phyloP scores from a whole-genome alignment of 495 filamentous ascomycete genomes.

The Podospora didyma region DNA sequence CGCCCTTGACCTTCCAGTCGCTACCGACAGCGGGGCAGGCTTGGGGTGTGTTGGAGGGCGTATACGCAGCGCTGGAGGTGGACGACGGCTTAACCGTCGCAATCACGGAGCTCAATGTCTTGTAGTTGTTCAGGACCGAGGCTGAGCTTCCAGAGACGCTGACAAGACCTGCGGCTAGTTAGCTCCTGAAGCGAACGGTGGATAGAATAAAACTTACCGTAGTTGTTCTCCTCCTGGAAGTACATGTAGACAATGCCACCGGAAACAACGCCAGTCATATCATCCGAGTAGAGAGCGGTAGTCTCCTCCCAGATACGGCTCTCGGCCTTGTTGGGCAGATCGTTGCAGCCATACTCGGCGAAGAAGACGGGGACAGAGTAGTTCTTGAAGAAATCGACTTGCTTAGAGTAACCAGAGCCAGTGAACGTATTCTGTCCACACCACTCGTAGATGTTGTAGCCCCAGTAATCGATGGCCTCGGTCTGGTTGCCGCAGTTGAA shows the following conservation, averaged over 20 bases:
- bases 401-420: constrained; percentile 70
- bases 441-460: constrained; percentile 99
- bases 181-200: not conserved
- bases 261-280: constrained; percentile 85
- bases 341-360: constrained; percentile 96
- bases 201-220: constrained; percentile 52
- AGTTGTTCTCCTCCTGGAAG: constrained; percentile 87
- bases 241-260: constrained; percentile 98
- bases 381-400: constrained; percentile 76
- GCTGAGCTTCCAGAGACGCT: constrained; percentile 53
- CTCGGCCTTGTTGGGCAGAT: constrained; percentile 41
- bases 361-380: constrained; percentile 95
- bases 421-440: constrained; percentile 76
- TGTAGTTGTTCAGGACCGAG: constrained; percentile 68
- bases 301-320: constrained; percentile 85
- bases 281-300: constrained; percentile 66
- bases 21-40: constrained; percentile 64
- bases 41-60: constrained; percentile 70
- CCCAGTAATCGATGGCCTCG: constrained; percentile 87
- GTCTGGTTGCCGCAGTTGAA: constrained; percentile 77
- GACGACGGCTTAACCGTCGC: constrained; percentile 62
- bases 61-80: constrained; percentile 63
- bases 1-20: constrained; percentile 65
- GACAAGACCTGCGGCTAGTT: constrained; percentile 52
- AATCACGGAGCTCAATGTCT: constrained; percentile 66